phyloP scores from a whole-genome alignment of 495 filamentous ascomycete species.

The Emericellopsis terricola region DNA sequence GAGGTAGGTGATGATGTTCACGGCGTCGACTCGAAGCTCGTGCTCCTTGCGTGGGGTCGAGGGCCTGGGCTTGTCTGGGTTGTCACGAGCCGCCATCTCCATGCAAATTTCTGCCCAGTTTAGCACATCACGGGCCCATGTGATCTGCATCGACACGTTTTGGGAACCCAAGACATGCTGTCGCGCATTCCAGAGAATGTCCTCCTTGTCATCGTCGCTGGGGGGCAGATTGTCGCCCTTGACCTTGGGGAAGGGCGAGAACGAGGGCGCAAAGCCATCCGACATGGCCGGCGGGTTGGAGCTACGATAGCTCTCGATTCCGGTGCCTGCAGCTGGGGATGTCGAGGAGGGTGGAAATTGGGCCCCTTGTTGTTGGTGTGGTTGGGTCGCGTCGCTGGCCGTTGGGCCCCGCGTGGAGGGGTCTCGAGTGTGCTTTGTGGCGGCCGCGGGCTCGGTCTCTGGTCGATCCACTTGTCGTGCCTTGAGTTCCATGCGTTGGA shows the following conservation, averaged over 20 bases:
- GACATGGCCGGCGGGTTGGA: constrained; percentile 7
- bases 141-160: constrained; percentile 89
- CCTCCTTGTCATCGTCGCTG: constrained; percentile 85
- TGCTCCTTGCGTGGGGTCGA: constrained; percentile 75
- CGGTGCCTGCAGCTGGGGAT: no score
- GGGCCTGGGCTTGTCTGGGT: constrained; percentile 45
- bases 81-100: constrained; percentile 42
- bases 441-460: constrained; percentile 6
- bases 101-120: constrained; percentile 73
- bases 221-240: constrained; percentile 80
- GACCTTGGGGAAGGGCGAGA: constrained; percentile 83
- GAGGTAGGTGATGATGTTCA: constrained; percentile 80
- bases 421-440: constrained; percentile 8
- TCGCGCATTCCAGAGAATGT: constrained; percentile 66
- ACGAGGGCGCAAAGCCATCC: constrained; percentile 48
- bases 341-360: no score
- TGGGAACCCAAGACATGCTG: constrained; percentile 76
- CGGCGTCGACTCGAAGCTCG: constrained; percentile 68
- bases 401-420: constrained; percentile 10
- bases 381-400: constrained; percentile 14
- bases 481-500: constrained; percentile 76
- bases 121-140: constrained; percentile 87
- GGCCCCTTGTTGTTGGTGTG: constrained; percentile 17
- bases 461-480: constrained; percentile 30
- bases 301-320: constrained; percentile 9